Evolutionary conservation across 352 stramenopile species (phyloP).

Genomic region (Thraustochytrium sp.): DNA sequence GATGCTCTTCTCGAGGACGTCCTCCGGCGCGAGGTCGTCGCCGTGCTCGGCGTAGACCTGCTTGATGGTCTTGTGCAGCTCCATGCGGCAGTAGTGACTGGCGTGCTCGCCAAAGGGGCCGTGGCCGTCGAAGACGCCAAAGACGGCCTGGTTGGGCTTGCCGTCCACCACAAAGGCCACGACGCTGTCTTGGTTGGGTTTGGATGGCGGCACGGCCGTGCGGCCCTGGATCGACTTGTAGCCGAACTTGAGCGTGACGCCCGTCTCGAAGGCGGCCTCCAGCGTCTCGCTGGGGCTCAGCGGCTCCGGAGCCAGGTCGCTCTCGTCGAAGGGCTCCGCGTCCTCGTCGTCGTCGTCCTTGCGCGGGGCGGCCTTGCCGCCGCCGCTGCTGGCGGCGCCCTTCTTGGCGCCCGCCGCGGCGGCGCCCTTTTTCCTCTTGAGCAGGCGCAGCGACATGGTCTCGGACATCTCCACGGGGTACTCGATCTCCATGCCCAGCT

Average conservation of each 20-base stretch:
- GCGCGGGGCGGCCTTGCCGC: not conserved
- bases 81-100: constrained; percentile 35
- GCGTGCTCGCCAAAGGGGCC: constrained; percentile 43
- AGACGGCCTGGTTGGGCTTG: constrained; percentile 35
- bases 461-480: constrained; percentile 31
- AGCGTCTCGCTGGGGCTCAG: not conserved
- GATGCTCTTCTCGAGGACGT: constrained; percentile 32
- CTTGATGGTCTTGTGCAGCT: constrained; percentile 32
- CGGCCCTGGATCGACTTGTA: constrained; percentile 16
- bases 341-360: not conserved
- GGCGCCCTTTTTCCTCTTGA: not conserved
- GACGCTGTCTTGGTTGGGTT: constrained; percentile 41
- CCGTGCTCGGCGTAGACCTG: not conserved
- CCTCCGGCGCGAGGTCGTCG: constrained; percentile 7
- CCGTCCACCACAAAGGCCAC: constrained; percentile 35
- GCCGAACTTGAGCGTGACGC: not conserved
- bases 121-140: constrained; percentile 45
- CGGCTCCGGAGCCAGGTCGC: not conserved
- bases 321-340: too few relatives aligned
- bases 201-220: not conserved
- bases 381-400: not conserved
- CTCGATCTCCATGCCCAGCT: constrained; percentile 35
- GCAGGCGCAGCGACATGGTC: not conserved
- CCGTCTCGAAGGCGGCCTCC: not conserved
- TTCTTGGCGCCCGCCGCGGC: not conserved